A percentile compares a stretch with the other conserved stretches of the same genome.
Evolutionary conservation across 2,329 filamentous ascomycete genomes (phyloP).

Genomic region (Cryphonectria radicalis): DNA sequence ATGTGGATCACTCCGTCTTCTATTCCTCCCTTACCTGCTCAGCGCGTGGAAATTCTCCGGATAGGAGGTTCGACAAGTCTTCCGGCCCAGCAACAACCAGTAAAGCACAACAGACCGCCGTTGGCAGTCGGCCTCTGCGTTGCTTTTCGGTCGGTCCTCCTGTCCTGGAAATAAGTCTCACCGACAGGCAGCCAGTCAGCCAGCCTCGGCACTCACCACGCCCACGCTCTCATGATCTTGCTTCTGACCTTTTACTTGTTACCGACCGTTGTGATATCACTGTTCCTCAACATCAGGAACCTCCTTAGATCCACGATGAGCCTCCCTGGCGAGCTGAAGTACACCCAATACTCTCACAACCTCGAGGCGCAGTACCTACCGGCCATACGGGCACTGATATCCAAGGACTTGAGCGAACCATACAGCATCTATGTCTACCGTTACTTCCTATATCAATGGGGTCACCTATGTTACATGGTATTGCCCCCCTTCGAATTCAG

Average conservation of each 20-base stretch:
- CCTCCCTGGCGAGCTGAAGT: constrained; percentile 55
- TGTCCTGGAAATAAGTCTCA: not conserved
- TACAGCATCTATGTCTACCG: constrained; percentile 99
- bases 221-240: constrained; percentile 20
- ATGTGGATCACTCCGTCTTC: constrained; percentile 1
- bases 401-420: constrained; percentile 93
- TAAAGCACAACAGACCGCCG: not conserved
- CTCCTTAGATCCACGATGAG: constrained; percentile 26
- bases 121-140: not conserved
- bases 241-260: constrained; percentile 26
- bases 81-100: not conserved
- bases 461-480: constrained; percentile 95
- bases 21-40: not conserved
- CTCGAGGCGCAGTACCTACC: constrained; percentile 72
- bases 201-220: not conserved
- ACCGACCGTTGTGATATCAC: constrained; percentile 18
- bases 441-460: constrained; percentile 98
- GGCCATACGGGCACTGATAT: constrained; percentile 89
- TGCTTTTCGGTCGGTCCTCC: not conserved
- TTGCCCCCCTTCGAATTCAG: not conserved
- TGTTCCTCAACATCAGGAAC: constrained; percentile 19
- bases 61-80: constrained; percentile 2
- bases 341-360: constrained; percentile 65
- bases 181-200: not conserved
- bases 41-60: not conserved